A percentile compares a stretch with the other conserved stretches of the same genome.
Conservation (phyloP, 2,329 filamentous ascomycete genomes). For the Stemphylium vesicarium region DNA sequence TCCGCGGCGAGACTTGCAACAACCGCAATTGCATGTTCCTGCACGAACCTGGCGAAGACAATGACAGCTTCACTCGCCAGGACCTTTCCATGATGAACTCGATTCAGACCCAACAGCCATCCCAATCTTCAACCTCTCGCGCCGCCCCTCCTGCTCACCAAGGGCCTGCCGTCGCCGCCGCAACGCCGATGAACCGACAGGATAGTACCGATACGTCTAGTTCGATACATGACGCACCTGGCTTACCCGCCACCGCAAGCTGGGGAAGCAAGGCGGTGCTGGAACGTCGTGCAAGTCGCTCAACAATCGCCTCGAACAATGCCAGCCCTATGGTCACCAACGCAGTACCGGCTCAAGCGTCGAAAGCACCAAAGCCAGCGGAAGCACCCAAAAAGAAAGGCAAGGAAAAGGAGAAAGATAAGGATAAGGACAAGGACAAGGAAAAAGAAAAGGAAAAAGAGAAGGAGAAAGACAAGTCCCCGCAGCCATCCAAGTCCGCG, state of each 20-base stretch:
- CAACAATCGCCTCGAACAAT: constrained; percentile 78
- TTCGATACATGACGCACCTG: constrained; percentile 72
- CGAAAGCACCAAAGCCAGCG: constrained; percentile 39
- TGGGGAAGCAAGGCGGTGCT: constrained; percentile 80
- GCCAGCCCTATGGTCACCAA: constrained; percentile 74
- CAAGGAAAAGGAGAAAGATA: constrained; percentile 35
- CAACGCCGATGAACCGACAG: constrained; percentile 72
- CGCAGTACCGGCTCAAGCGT: constrained; percentile 50
- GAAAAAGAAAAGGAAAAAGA: constrained; percentile 25
- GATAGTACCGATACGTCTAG: constrained; percentile 77
- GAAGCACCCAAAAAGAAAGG: constrained; percentile 39
- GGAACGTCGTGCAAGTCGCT: constrained; percentile 76
- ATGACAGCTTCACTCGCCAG: constrained; percentile 93
- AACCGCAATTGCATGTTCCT: constrained; percentile 98
- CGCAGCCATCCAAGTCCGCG: constrained; percentile 35
- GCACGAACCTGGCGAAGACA: constrained; percentile 97
- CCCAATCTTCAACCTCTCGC: constrained; percentile 60
- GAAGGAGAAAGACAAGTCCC: constrained; percentile 30
- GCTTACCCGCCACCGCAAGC: constrained; percentile 89
- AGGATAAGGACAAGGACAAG: constrained; percentile 30
- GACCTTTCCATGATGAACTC: constrained; percentile 95
- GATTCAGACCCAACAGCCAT: constrained; percentile 76
- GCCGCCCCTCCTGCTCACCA: constrained; percentile 59
- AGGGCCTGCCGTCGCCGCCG: constrained; percentile 59
- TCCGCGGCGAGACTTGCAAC: constrained; percentile 91